Evolutionary conservation across 1,139 yeast species (phyloP).

Genomic region (Pichia sp.): DNA sequence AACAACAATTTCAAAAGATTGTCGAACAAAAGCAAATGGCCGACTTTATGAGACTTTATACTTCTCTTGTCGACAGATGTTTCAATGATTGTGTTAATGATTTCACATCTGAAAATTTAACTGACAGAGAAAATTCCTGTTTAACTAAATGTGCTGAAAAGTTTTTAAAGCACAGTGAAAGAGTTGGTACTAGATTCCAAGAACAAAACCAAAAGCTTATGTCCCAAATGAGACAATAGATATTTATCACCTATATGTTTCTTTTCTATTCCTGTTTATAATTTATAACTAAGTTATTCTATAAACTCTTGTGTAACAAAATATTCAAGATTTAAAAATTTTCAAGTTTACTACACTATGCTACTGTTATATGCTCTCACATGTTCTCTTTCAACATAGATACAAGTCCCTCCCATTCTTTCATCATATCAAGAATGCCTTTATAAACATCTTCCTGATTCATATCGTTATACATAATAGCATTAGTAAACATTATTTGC

Average conservation of each 20-base stretch:
- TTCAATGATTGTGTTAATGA: conserved; percentile 97
- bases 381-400: conserved; percentile 38
- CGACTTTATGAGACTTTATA: conserved; percentile 95
- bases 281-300: no score
- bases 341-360: neutral
- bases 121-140: conserved; percentile 79
- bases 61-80: conserved; percentile 93
- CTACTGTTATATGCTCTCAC: neutral
- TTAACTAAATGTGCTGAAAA: conserved; percentile 91
- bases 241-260: neutral
- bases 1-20: conserved; percentile 90
- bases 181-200: conserved; percentile 98
- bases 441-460: conserved; percentile 51
- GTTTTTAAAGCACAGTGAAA: conserved; percentile 95
- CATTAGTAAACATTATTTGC: conserved; percentile 75
- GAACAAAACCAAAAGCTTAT: conserved; percentile 72
- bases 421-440: conserved; percentile 64
- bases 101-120: conserved; percentile 85
- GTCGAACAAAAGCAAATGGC: conserved; percentile 98
- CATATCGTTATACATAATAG: conserved; percentile 71
- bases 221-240: conserved; percentile 35
- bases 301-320: neutral
- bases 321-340: neutral
- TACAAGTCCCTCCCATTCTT: conserved; percentile 46
- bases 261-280: conserved; percentile 1